These are phyloP conservation scores for Tephrocybe rancida DNA, from an alignment of 768 basidiomycete species.

Conservation along the genomic window DNA sequence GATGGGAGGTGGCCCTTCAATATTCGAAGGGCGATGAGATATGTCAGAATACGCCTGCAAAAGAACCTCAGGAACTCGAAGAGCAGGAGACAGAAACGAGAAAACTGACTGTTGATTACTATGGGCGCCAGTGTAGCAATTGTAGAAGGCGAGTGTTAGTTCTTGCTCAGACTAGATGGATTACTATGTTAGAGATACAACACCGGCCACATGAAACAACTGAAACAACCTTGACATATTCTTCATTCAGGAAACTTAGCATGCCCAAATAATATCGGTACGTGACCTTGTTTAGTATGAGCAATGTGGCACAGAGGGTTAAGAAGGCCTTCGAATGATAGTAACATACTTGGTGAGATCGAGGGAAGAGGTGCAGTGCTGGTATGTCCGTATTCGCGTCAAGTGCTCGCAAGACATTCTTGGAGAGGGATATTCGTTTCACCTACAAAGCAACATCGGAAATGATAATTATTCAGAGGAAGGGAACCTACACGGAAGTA, in stretches of 20 bases:
- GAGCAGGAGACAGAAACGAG: background rate
- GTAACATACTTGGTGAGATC: slow-evolving; percentile 77
- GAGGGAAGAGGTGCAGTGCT: slow-evolving; percentile 71
- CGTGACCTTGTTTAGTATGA: slow-evolving; percentile 65
- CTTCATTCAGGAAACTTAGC: slow-evolving; percentile 91
- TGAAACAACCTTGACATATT: slow-evolving; percentile 71
- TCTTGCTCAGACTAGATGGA: slow-evolving; percentile 74
- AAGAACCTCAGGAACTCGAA: background rate
- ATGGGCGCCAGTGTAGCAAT: slow-evolving; percentile 70
- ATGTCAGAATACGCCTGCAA: slow-evolving; percentile 84
- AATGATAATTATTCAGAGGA: slow-evolving; percentile 1
- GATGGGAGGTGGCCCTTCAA: slow-evolving; percentile 88
- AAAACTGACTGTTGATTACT: slow-evolving; percentile 79
- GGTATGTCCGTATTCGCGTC: slow-evolving; percentile 87
- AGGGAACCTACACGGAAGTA: slow-evolving; percentile 83
- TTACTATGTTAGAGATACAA: background rate
- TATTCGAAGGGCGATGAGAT: slow-evolving; percentile 87
- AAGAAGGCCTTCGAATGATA: background rate
- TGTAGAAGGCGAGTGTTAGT: slow-evolving; percentile 83
- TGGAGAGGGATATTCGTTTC: slow-evolving; percentile 87
- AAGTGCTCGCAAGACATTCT: slow-evolving; percentile 89
- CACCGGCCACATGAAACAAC: too few species aligned
- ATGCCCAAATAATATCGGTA: slow-evolving; percentile 95
- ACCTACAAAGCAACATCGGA: slow-evolving; percentile 49
- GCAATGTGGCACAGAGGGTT: background rate